Evolutionary conservation across 1,284 basidiomycete species (phyloP).

Genomic region (Vanrija humicola): DNA sequence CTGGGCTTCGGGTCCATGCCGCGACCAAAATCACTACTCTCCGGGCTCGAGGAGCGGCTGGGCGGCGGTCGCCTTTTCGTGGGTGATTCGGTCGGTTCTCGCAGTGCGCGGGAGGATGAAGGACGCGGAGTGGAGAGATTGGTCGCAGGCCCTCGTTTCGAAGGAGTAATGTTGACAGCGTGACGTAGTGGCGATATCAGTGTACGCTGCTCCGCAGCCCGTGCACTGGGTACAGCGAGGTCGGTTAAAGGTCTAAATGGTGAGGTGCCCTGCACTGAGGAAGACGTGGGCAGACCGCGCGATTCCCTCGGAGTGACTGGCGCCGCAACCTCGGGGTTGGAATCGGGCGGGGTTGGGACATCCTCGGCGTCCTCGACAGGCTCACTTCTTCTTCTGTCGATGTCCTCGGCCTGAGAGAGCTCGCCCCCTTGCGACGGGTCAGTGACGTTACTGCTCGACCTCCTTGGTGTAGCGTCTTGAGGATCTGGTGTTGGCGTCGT

Average conservation of each 20-base stretch:
- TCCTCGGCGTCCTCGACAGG: neutral
- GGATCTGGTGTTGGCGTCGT: no score
- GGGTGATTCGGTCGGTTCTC: neutral
- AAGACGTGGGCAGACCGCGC: no score
- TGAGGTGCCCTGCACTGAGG: neutral
- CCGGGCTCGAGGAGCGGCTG: no score
- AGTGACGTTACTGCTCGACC: no score
- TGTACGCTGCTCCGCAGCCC: no score
- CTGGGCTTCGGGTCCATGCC: neutral
- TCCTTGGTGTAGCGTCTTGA: no score
- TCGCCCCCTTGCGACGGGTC: neutral
- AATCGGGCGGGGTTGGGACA: constrained; percentile 1
- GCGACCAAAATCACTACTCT: neutral
- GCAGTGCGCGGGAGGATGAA: no score
- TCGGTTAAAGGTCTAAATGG: neutral
- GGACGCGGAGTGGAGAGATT: no score
- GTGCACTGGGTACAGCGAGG: neutral
- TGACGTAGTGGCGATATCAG: no score
- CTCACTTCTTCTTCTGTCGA: neutral
- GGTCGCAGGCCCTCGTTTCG: no score
- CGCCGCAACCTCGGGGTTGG: neutral
- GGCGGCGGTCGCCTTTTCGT: neutral
- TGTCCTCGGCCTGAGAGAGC: neutral
- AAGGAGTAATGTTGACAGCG: no score
- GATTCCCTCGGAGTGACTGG: no score